Base-by-base conservation (phyloP, 225 moss, liverwort and hornwort species). In the Sphagnum contortum region DNA sequence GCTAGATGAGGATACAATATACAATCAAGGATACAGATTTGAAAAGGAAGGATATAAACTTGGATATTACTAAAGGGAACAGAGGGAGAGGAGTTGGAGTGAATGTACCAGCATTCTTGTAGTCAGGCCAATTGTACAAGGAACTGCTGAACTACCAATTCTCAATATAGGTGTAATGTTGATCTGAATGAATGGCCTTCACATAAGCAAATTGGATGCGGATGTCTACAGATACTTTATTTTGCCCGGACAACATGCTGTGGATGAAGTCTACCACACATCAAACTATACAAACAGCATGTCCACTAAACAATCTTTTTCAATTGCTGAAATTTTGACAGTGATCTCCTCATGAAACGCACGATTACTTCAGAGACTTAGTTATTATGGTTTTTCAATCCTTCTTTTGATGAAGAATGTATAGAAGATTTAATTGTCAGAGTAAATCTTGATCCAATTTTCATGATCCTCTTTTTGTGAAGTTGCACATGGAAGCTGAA, bases 51-150 rank as follows among this genome's bases (percentile, higher is more conserved):
- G 45, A 62, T 11, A 29, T 50, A 11, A 29, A 29, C 0, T 29
- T 29, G 0, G 29, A 29, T 29, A 47, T 55, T n/a, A 3, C 0
- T 59, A 8, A 45, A 49, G 6, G 49, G 54, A 46, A 49, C 49
- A 14, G 9, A 6, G 53, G 10, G 49, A 69, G 11, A 49, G 44
- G 62, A 12, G 12, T 60, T 53, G 49, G 57, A 29, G 29, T 29
- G 60, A 57, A 9, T 63, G 62, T 68, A 87, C 91, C 91, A 72
- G 85, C 94, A 67, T 68, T 67, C 68, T 87, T 91, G 72, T 94
- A 94, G 74, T 94, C 91, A 50, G 87, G 91, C 94, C 89, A 94
- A 59, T 88, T 90, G 74, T 91, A 88, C 5, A 91, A 94, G 44
- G 94, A 94, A 55, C 89, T 87, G 49, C 91, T 82, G 59, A 94